These are phyloP conservation scores for Geum urbanum DNA, from an alignment of 306 rosid species.

Conservation along the genomic window DNA sequence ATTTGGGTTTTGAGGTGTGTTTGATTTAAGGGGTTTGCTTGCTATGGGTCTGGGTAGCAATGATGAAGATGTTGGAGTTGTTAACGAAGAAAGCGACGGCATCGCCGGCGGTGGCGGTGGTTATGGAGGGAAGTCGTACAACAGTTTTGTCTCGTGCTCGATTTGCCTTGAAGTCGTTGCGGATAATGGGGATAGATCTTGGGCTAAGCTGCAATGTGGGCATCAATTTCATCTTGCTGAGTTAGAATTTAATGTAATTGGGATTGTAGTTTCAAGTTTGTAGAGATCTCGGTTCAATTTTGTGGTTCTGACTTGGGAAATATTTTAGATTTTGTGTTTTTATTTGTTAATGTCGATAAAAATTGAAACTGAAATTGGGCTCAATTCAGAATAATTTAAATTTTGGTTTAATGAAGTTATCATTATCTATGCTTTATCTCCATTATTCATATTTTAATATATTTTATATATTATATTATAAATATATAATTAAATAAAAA, in stretches of 20 bases:
- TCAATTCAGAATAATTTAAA: slow-evolving; percentile 13
- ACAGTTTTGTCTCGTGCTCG: slow-evolving; percentile 67
- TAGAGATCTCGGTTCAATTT: slow-evolving; percentile 40
- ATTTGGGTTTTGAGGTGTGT: slow-evolving; percentile 51
- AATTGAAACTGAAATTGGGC: not conserved
- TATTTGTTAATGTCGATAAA: not conserved
- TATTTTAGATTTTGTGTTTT: slow-evolving; percentile 1
- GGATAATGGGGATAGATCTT: slow-evolving; percentile 70
- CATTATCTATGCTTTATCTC: not conserved
- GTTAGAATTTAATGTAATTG: slow-evolving; percentile 12
- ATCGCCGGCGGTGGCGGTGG: slow-evolving; percentile 28
- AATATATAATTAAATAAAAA: too few species aligned
- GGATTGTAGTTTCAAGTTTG: not conserved
- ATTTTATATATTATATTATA: too few species aligned
- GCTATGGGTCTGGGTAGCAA: slow-evolving; percentile 80
- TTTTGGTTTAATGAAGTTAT: slow-evolving; percentile 12
- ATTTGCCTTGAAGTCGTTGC: slow-evolving; percentile 82
- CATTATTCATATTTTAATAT: too few species aligned
- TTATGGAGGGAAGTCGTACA: slow-evolving; percentile 39
- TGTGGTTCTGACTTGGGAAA: slow-evolving; percentile 7
- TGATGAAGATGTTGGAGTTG: slow-evolving; percentile 50
- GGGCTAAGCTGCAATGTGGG: slow-evolving; percentile 97
- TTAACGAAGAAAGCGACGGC: slow-evolving; percentile 55
- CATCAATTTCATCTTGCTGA: slow-evolving; percentile 93
- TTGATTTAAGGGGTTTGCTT: slow-evolving; percentile 16